A percentile compares a stretch with the other conserved stretches of the same genome.
phyloP scores from a whole-genome alignment of 2,329 filamentous ascomycete genomes.

The Onygenales sp. region DNA sequence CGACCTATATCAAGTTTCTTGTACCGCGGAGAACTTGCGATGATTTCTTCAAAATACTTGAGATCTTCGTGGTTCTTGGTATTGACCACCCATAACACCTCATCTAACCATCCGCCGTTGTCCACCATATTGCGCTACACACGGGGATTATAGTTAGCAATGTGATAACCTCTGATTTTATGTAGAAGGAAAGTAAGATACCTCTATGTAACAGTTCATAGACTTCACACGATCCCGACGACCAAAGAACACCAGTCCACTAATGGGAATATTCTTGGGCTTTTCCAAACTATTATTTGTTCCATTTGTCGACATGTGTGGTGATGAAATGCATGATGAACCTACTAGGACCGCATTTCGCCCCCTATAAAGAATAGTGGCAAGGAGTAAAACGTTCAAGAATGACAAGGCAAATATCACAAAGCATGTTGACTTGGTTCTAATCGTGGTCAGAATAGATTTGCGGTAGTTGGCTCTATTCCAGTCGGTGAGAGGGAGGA shows the following conservation, averaged over 20 bases:
- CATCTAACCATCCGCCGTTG: slow-evolving; percentile 33
- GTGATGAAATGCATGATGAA: not conserved
- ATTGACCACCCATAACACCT: slow-evolving; percentile 34
- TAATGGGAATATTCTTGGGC: slow-evolving; percentile 17
- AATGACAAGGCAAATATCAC: not conserved
- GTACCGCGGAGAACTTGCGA: slow-evolving; percentile 29
- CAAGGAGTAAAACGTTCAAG: slow-evolving; percentile 2
- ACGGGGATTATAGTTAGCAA: slow-evolving; percentile 24
- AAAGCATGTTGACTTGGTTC: not conserved
- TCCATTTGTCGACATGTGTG: not conserved
- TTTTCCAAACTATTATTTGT: slow-evolving; percentile 1
- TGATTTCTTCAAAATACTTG: slow-evolving; percentile 25
- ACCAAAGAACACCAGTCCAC: slow-evolving; percentile 40
- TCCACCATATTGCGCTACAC: slow-evolving; percentile 30
- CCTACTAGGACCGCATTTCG: not conserved
- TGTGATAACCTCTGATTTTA: slow-evolving; percentile 1
- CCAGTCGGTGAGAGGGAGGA: not conserved
- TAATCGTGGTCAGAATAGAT: not conserved
- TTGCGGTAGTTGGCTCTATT: not conserved
- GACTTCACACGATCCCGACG: slow-evolving; percentile 36
- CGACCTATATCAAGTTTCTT: slow-evolving; percentile 29
- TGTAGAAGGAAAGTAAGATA: slow-evolving; percentile 9
- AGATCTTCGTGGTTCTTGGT: slow-evolving; percentile 27
- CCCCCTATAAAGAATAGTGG: slow-evolving; percentile 1
- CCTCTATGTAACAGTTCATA: slow-evolving; percentile 39